Percentiles rank a stretch among this genome's conserved stretches.
Conservation (phyloP, 441 rosid species). For the Erodium texanum region DNA sequence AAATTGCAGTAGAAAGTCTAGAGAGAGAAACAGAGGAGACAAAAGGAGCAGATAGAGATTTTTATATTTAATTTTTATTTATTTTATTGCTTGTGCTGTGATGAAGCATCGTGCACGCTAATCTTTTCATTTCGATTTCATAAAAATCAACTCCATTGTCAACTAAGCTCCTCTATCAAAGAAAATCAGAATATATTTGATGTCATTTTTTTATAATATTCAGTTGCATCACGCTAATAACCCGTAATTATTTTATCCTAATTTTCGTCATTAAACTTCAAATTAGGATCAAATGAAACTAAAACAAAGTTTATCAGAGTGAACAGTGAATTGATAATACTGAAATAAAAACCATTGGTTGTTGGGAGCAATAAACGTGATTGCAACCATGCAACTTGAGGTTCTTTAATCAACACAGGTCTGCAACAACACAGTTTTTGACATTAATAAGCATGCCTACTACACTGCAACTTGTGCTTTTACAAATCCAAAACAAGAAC, state of each 20-base stretch:
- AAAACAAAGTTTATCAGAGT: too few species aligned
- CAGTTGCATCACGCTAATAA: too few species aligned
- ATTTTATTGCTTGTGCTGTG: neutral
- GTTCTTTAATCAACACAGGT: neutral
- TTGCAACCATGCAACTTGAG: neutral
- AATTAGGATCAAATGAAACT: too few species aligned
- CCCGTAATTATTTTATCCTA: too few species aligned
- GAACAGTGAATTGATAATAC: too few species aligned
- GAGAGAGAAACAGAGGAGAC: neutral
- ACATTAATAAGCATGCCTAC: neutral
- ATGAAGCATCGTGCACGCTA: neutral
- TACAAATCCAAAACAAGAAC: neutral
- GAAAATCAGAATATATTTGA: neutral
- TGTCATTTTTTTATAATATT: too few species aligned
- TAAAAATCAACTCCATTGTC: neutral
- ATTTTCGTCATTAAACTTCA: too few species aligned
- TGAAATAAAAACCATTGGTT: neutral
- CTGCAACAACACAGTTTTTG: neutral
- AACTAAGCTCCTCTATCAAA: neutral
- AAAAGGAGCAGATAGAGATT: neutral
- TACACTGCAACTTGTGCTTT: constrained; percentile 1
- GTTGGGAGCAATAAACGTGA: neutral
- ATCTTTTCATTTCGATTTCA: neutral
- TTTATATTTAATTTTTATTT: too few species aligned
- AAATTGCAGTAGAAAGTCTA: neutral